Evolutionary conservation across 1,284 basidiomycete genomes (phyloP).

Genomic region (Trametes polyzona): DNA sequence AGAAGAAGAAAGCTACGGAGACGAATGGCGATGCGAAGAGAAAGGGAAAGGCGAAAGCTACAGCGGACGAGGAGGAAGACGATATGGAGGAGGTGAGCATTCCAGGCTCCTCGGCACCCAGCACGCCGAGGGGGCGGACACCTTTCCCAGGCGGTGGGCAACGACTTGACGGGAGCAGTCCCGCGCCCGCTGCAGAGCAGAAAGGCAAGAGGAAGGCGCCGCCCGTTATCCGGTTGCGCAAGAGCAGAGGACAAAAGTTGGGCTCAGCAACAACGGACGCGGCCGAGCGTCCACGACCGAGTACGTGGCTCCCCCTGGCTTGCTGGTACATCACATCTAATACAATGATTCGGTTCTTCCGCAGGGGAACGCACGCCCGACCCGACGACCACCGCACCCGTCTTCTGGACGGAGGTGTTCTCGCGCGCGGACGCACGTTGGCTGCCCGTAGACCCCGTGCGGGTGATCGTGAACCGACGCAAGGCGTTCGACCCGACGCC

Average conservation of each 20-base stretch:
- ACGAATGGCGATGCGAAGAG: constrained; percentile 42
- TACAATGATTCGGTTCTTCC: neutral
- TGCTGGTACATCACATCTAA: neutral
- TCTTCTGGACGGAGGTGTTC: constrained; percentile 98
- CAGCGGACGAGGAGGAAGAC: constrained; percentile 37
- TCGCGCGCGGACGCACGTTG: constrained; percentile 90
- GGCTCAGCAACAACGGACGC: constrained; percentile 23
- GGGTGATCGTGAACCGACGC: constrained; percentile 79
- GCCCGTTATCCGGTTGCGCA: constrained; percentile 59
- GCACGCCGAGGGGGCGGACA: constrained; percentile 16
- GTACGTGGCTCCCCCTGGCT: constrained; percentile 16
- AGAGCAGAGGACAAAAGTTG: constrained; percentile 49
- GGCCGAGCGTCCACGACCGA: constrained; percentile 18
- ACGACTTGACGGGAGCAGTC: constrained; percentile 42
- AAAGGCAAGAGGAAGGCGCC: constrained; percentile 59
- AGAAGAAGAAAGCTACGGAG: constrained; percentile 42
- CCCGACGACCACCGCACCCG: constrained; percentile 74
- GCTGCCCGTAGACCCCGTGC: constrained; percentile 92
- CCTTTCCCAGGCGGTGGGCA: constrained; percentile 44
- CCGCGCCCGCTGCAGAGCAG: constrained; percentile 46
- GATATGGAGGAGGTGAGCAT: constrained; percentile 46
- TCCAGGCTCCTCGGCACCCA: constrained; percentile 20
- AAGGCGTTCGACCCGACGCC: constrained; percentile 82
- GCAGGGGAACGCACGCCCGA: constrained; percentile 43
- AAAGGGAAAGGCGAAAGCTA: constrained; percentile 38